phyloP scores from a whole-genome alignment of 345 rosid genomes.

The Geranium brycei region DNA sequence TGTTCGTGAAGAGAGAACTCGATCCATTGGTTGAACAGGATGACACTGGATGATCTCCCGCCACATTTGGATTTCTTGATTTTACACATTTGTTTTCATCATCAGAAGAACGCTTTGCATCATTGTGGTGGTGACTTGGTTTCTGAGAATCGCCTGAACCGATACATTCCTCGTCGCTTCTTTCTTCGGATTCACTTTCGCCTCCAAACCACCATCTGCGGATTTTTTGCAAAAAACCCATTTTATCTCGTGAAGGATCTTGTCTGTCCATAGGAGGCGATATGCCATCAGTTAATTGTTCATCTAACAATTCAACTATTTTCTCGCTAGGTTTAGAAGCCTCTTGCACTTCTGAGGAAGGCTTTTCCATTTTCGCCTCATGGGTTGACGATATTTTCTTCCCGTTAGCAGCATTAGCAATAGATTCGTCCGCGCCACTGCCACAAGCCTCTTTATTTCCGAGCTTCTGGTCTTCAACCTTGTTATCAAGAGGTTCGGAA shows the following conservation, averaged over 20 bases:
- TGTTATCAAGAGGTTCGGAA: conserved; percentile 9
- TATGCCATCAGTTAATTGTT: conserved; percentile 9
- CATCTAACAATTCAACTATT: conserved; percentile 7
- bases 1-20: neutral
- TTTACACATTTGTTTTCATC: conserved; percentile 17
- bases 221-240: conserved; percentile 21
- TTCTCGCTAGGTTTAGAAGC: conserved; percentile 5
- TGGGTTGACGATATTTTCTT: neutral
- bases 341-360: neutral
- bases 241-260: conserved; percentile 19
- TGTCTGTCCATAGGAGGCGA: conserved; percentile 8
- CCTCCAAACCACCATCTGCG: conserved; percentile 35
- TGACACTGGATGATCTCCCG: conserved; percentile 3
- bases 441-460: conserved; percentile 6
- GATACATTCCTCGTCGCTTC: conserved; percentile 12
- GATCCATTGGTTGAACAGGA: conserved; percentile 6
- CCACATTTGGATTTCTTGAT: conserved; percentile 8
- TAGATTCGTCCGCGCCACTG: conserved; percentile 12
- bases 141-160: too few relatives aligned
- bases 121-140: too few relatives aligned
- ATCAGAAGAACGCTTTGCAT: neutral
- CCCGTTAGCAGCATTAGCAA: conserved; percentile 5
- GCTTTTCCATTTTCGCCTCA: conserved; percentile 2
- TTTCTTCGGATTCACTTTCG: conserved; percentile 11
- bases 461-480: conserved; percentile 16